These are phyloP conservation scores for Fusarium foetens DNA, from an alignment of 2,329 filamentous ascomycete genomes.

Conservation along the genomic window DNA sequence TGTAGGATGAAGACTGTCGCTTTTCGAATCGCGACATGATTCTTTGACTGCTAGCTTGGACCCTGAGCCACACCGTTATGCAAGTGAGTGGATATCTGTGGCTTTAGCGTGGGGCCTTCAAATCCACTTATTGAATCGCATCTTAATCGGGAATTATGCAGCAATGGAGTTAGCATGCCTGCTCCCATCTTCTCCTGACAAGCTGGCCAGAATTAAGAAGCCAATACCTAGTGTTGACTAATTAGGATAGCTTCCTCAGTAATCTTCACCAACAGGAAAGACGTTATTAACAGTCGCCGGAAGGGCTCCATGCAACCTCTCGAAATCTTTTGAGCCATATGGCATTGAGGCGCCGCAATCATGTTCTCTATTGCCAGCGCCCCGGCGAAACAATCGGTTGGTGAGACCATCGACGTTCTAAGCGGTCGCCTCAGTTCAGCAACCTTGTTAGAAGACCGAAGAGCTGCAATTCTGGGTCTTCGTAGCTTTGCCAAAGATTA, in stretches of 20 bases:
- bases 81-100: not conserved
- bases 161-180: conserved; percentile 23
- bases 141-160: conserved; percentile 27
- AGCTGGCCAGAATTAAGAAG: conserved; percentile 37
- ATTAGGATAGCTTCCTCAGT: conserved; percentile 26
- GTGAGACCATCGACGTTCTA: conserved; percentile 91
- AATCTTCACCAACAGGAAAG: conserved; percentile 8
- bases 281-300: conserved; percentile 11
- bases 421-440: conserved; percentile 88
- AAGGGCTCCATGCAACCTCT: conserved; percentile 27
- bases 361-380: conserved; percentile 76
- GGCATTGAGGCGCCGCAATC: conserved; percentile 43
- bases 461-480: conserved; percentile 90
- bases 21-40: conserved; percentile 31
- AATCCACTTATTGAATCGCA: not conserved
- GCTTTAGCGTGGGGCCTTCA: not conserved
- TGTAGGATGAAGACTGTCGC: conserved; percentile 7
- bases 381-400: conserved; percentile 94
- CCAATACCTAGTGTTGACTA: conserved; percentile 5
- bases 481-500: conserved; percentile 97
- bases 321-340: conserved; percentile 41
- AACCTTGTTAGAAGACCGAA: conserved; percentile 91
- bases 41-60: conserved; percentile 18
- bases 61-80: not conserved
- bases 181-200: conserved; percentile 33